These are phyloP conservation scores for Sporobolomyces roseus DNA, from an alignment of 768 basidiomycete species.

Conservation along the genomic window DNA sequence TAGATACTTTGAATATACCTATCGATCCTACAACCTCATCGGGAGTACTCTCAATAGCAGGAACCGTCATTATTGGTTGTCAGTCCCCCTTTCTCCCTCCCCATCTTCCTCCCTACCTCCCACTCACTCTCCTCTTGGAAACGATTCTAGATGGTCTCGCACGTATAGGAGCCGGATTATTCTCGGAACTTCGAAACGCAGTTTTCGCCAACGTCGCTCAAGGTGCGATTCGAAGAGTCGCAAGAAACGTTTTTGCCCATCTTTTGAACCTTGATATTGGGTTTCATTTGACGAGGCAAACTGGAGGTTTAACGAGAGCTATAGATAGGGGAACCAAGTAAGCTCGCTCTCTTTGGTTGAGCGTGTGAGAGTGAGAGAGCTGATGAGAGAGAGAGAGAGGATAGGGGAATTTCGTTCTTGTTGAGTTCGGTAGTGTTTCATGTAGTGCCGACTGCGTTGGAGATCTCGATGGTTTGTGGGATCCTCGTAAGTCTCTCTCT, in stretches of 20 bases:
- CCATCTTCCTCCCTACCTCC: not conserved
- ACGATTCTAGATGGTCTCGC: constrained; percentile 72
- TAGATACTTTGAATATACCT: constrained; percentile 83
- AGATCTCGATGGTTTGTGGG: constrained; percentile 94
- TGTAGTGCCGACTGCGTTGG: constrained; percentile 89
- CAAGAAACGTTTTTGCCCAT: constrained; percentile 92
- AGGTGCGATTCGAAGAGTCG: constrained; percentile 86
- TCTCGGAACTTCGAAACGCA: constrained; percentile 86
- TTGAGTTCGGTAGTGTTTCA: constrained; percentile 89
- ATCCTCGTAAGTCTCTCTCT: constrained; percentile 66
- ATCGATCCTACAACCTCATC: constrained; percentile 59
- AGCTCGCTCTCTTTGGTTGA: constrained; percentile 46
- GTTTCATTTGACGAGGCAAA: constrained; percentile 89
- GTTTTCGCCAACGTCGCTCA: constrained; percentile 96
- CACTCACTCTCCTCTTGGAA: not conserved
- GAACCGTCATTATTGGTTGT: constrained; percentile 89
- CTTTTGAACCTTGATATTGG: constrained; percentile 81
- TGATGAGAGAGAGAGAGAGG: no score
- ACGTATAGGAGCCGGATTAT: constrained; percentile 81
- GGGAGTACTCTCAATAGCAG: constrained; percentile 86
- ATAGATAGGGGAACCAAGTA: constrained; percentile 98
- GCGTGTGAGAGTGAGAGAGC: no score
- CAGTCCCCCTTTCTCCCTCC: constrained; percentile 48
- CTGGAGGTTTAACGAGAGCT: constrained; percentile 89
- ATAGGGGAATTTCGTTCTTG: constrained; percentile 91